Evolutionary conservation across 78 protist species (phyloP), one percentile per base, ranked within the genome.

Genomic region (Abeoforma whisleri): DNA sequence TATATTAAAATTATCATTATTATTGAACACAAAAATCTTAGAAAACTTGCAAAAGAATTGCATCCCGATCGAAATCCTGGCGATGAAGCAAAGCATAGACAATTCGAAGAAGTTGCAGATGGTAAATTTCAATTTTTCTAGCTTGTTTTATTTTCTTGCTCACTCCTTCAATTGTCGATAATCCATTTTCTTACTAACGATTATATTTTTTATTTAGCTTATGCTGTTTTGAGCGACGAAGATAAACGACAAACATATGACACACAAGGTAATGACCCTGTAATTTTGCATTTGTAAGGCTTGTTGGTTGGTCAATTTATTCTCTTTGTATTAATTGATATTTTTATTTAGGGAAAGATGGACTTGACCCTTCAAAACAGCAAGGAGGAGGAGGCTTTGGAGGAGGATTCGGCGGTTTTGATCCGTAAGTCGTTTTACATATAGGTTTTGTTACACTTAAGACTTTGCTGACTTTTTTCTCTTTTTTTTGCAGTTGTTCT

Each of bases 191-290:
- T n/a, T n/a, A n/a, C n/a, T n/a, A n/a, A n/a, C n/a, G n/a, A n/a
- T 74, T 48, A 74, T 74, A 37, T 57, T 16, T 32, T 38, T 16
- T 84, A 38, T 22, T 39, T 39, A 32, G 96, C 97, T 1, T 92
- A 94, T 72, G 99, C 95, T 38, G 87, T 92, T 12, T 92, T 96
- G 5, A 57, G 88, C 8, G 97, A 96, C 87, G 74, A 73, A 23
- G 88, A 93, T 39, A 94, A 93, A 88, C 57, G 97, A 1, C 25
- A 84, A 39, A 30, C 80, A 32, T 96, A 95, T 84, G 99, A 96
- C 76, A 88, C 71, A 80, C 57, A 87, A 39, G 98, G 98, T 68
- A 96, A 93, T 75, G 96, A 95, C 72, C 97, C 96, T 34, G 69
- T 94, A 35, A 91, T 90, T 62, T 37, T 88, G 38, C 71, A 75